Conservation (phyloP, 1,139 yeast genomes). For the Nakaseomyces kungkrabaensis region DNA sequence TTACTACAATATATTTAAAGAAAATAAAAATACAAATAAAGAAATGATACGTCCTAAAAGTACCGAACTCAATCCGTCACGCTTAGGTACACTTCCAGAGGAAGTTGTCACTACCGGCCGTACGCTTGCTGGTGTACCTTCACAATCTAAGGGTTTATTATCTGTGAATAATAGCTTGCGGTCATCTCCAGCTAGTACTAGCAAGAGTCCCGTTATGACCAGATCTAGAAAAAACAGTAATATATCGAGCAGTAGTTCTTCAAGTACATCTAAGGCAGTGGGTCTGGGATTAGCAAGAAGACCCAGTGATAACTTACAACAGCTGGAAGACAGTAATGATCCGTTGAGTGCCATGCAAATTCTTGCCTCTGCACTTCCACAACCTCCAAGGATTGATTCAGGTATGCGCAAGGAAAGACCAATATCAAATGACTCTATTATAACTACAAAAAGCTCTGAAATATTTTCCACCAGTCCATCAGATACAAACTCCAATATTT, state of each 20-base stretch:
- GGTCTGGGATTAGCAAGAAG: conserved; percentile 25
- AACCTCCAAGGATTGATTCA: conserved; percentile 21
- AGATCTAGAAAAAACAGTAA: conserved; percentile 7
- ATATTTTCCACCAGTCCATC: conserved; percentile 19
- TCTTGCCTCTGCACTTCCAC: conserved; percentile 1
- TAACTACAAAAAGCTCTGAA: conserved; percentile 23
- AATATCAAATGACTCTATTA: conserved; percentile 26
- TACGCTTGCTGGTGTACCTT: neutral
- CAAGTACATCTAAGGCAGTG: conserved; percentile 11
- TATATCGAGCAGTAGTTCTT: neutral
- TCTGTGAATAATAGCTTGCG: neutral
- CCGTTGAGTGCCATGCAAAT: neutral
- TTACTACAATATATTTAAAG: no score
- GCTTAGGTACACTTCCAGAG: conserved; percentile 3
- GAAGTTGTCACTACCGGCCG: neutral
- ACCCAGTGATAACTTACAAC: conserved; percentile 28
- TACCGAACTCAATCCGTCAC: neutral
- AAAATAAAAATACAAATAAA: neutral
- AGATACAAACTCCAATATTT: conserved; percentile 5
- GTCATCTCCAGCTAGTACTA: neutral
- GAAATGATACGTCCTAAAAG: conserved; percentile 2
- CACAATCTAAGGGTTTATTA: neutral
- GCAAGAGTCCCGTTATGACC: neutral
- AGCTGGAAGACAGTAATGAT: conserved; percentile 4
- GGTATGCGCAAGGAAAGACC: conserved; percentile 20